Percentiles rank a stretch among this genome's conserved stretches.
Conservation (phyloP, 1,139 yeast genomes). For the Geotrichum histeridarum region DNA sequence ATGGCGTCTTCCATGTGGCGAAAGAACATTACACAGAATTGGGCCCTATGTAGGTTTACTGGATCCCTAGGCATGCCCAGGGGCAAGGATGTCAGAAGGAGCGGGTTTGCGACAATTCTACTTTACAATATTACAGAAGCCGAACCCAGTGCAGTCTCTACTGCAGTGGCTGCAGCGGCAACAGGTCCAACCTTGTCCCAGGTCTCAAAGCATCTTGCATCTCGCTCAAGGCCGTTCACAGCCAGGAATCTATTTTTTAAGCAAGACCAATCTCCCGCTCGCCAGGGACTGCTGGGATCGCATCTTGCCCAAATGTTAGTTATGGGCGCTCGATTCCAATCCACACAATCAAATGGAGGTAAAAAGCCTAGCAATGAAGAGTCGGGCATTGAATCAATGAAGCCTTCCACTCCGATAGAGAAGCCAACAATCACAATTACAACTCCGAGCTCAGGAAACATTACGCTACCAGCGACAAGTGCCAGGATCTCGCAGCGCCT, state of each 20-base stretch:
- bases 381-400: neutral
- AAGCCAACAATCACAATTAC: slow-evolving; percentile 13
- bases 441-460: slow-evolving; percentile 10
- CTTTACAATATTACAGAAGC: slow-evolving; percentile 11
- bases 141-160: neutral
- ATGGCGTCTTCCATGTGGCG: neutral
- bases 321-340: neutral
- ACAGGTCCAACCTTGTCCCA: neutral
- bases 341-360: neutral
- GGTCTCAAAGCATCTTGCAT: neutral
- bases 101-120: slow-evolving; percentile 17
- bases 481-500: slow-evolving; percentile 10
- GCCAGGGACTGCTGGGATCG: neutral
- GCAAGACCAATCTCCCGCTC: neutral
- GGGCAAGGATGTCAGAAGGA: slow-evolving; percentile 8
- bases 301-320: neutral
- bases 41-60: neutral
- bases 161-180: slow-evolving; percentile 2
- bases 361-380: neutral
- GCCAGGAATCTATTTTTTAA: too few species aligned
- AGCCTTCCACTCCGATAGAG: neutral
- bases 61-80: slow-evolving; percentile 5
- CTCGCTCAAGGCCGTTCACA: neutral
- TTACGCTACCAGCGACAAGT: slow-evolving; percentile 16
- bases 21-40: neutral